Base-by-base conservation (phyloP, 2,329 filamentous ascomycete species). In the Dactylellina leptospora region DNA sequence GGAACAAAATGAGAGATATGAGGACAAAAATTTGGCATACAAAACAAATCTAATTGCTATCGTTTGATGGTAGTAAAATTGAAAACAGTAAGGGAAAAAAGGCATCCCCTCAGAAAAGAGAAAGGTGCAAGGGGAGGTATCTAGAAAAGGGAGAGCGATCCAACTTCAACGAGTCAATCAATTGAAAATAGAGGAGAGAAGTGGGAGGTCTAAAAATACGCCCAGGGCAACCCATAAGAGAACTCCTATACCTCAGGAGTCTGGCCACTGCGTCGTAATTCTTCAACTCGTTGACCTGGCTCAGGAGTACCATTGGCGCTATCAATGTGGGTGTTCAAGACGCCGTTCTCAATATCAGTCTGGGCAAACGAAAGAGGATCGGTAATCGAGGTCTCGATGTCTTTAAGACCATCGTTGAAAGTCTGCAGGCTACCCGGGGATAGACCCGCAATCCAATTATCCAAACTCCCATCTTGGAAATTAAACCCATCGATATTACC, bases 251-350 rank as follows among this genome's bases (percentile, higher is more conserved):
- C 30, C 23, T 56, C 64, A 56, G 64, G 50, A 22, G 55, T 55
- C 47, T 50, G 56, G 50, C 55, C 55, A 47, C 18, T 38, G 30
- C 40, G 47, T 48, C 64, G 44, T 5, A 55, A 10, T 23, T 60
- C 55, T n/a, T 61, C 64, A 28, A 61, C 40, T 16, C 23, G 20
- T 2, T 61, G 47, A 10, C 63, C 63, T 11, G 55, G 64, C 18
- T 70, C 64, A n/a, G 64, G 64, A 2, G 64, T 62, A 16, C 64
- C 56, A 62, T 61, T 51, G 20, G 42, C n/a, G 28, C 64, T 70
- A 70, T 62, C 56, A 50, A 70, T 70, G 38, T 70, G 64, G 33
- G 64, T 61, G 38, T 62, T 61, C 50, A 70, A 48, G 51, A 70
- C 64, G 4, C 64, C 64, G 28, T 56, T 54, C 44, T 70, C 64